Evolutionary conservation across 257 asterid species (phyloP).

Genomic region (Scutellaria barbata): DNA sequence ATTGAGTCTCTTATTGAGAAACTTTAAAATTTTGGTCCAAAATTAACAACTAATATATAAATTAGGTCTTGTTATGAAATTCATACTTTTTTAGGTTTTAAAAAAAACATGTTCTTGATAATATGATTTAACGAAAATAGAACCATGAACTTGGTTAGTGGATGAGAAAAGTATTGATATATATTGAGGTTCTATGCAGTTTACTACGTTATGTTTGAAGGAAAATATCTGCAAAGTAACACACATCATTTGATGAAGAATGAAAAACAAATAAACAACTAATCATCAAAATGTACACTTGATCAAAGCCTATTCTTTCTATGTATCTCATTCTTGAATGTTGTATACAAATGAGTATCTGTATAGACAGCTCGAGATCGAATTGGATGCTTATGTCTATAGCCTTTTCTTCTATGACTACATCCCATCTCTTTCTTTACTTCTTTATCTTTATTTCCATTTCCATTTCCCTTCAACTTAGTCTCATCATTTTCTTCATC

Average conservation of each 20-base stretch:
- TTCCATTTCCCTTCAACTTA: slow-evolving; percentile 10
- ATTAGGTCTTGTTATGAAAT: no score
- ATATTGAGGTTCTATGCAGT: no score
- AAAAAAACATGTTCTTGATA: neutral
- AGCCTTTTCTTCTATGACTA: slow-evolving; percentile 42
- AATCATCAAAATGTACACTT: slow-evolving; percentile 19
- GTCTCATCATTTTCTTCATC: slow-evolving; percentile 31
- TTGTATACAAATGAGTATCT: slow-evolving; percentile 50
- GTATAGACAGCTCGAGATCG: slow-evolving; percentile 54
- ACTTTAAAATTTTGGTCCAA: no score
- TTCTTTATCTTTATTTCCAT: slow-evolving; percentile 11
- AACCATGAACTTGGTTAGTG: neutral
- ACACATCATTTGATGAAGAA: neutral
- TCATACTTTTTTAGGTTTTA: no score
- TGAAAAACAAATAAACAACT: slow-evolving; percentile 3
- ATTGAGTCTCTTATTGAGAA: no score
- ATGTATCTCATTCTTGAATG: slow-evolving; percentile 30
- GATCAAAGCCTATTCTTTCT: slow-evolving; percentile 35
- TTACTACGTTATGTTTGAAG: neutral
- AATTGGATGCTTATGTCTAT: slow-evolving; percentile 48
- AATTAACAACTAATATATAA: no score
- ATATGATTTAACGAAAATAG: neutral
- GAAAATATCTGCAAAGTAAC: slow-evolving; percentile 7
- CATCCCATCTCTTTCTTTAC: slow-evolving; percentile 27
- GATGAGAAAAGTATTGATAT: slow-evolving; percentile 7